Evolutionary conservation across 2,329 filamentous ascomycete species (phyloP).

Genomic region (Anthostomella pinea): DNA sequence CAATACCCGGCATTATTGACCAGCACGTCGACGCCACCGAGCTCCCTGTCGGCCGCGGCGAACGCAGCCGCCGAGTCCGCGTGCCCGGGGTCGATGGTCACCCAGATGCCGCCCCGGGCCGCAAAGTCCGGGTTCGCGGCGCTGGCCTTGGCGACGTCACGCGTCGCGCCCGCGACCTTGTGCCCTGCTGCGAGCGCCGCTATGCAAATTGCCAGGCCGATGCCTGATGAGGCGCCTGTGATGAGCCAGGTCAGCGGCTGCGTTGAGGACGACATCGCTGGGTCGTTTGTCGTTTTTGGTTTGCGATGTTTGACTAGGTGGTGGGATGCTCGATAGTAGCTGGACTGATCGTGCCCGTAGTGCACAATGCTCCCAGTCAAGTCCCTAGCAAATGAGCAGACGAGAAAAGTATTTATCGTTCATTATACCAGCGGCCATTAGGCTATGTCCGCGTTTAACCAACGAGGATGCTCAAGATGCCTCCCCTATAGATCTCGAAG

Average conservation of each 20-base stretch:
- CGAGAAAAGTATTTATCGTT: constrained; percentile 9
- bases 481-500: constrained; percentile 9
- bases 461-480: constrained; percentile 4
- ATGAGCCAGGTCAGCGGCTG: constrained; percentile 13
- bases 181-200: constrained; percentile 7
- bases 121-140: constrained; percentile 9
- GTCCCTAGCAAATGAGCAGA: constrained; percentile 1
- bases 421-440: constrained; percentile 5
- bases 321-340: constrained; percentile 4
- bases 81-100: constrained; percentile 8
- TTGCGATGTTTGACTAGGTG: constrained; percentile 5
- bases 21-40: constrained; percentile 12
- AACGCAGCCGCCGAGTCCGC: constrained; percentile 7
- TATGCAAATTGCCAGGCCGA: constrained; percentile 10
- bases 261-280: constrained; percentile 7
- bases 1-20: constrained; percentile 13
- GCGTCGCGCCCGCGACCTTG: constrained; percentile 11
- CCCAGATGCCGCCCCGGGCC: constrained; percentile 12
- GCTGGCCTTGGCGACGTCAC: constrained; percentile 9
- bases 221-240: constrained; percentile 13
- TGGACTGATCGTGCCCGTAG: constrained; percentile 3
- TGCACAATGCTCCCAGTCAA: constrained; percentile 1
- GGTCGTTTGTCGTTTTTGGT: constrained; percentile 5
- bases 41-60: constrained; percentile 6
- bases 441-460: constrained; percentile 7